Evolutionary conservation across 1,284 basidiomycete species (phyloP), one percentile per base, ranked within the genome.

Genomic region (Apiotrichum montevideense): DNA sequence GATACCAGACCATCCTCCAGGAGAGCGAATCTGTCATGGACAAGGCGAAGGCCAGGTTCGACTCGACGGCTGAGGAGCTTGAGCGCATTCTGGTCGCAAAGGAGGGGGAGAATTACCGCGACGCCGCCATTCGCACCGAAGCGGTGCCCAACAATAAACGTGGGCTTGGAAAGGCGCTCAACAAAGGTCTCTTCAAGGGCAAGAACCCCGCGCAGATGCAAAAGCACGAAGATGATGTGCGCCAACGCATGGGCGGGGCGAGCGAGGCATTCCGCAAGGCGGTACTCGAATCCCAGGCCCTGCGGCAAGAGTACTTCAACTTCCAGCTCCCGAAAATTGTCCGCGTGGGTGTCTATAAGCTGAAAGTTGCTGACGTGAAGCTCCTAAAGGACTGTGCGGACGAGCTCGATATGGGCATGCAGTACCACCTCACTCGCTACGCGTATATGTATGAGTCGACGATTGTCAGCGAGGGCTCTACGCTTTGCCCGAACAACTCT

Each of bases 231-330:
- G 95, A 98, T 65, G 95, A 98, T 70, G 85, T 95, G 47, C 81
- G 96, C 53, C 79, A 83, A 34, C 81, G 93, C 63, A 87, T 98
- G 80, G 91, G 89, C 6, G 80, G 80, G 48, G 85, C 89, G 4
- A 92, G 89, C 37, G 95, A 98, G 70, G 83, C 85, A 35, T 98
- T 94, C 73, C 82, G 91, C 57, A 92, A 93, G 76, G 86, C 92
- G 10, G 87, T 97, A n/a, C 83, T 85, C 33, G 90, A 93, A 64
- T 90, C 89, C 9, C 94, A 97, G 75, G 80, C 85, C 3, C 84
- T 92, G 76, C 82, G 94, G 52, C 93, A 97, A 74, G 95, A 98
- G 72, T 98, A 95, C 75, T 98, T 97, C 77, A 95, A 96, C 74
- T 88, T 95, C 69, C 95, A 98, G 70, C 79, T 97, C 46, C 95